Evolutionary conservation across 345 rosid species (phyloP), one percentile per base, ranked within the genome.

Genomic region (Salix udensis): DNA sequence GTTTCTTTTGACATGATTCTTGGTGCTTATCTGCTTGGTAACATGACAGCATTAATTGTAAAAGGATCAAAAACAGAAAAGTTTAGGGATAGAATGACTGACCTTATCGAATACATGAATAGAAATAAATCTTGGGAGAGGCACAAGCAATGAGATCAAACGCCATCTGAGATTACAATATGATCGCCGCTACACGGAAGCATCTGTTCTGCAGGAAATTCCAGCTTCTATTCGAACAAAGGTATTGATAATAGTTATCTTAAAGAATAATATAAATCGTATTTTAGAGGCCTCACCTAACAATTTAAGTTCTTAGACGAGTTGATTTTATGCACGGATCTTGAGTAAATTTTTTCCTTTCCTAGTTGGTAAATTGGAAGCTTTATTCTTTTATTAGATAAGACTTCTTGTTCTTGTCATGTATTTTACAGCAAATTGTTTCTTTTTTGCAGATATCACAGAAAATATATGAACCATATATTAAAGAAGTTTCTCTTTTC

Each of bases 1-100:
- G 89, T 92, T 48, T 94, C 96, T 7, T 91, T 92, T 19, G 97
- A 94, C 64, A 94, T 92, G 97, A 89, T 94, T 85, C 89, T 94
- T 30, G 92, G 96, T 9, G 97, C 97, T 58, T 94, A 94, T 86
- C 78, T 94, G 77, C 87, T 92, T 10, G 98, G 98, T 78, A 94
- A 94, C 86, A 92, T 94, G 93, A 86, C 97, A 18, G 98, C 98
- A 44, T 80, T 94, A 84, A 91, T 92, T 24, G 97, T 92, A 11
- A 92, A 90, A 85, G 98, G 97, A 72, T 94, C 98, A 7, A 94
- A 83, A 84, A 91, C 97, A 36, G 98, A 91, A 82, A 85, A 82
- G 73, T 90, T 90, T 64, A 72, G 97, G 74, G 97, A 94, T 75
- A 92, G 85, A 74, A 87, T 92, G 97, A 65, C 92, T 4, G 94